These are phyloP conservation scores for Mucuna pruriens DNA, from an alignment of 306 rosid genomes.

Conservation along the genomic window DNA sequence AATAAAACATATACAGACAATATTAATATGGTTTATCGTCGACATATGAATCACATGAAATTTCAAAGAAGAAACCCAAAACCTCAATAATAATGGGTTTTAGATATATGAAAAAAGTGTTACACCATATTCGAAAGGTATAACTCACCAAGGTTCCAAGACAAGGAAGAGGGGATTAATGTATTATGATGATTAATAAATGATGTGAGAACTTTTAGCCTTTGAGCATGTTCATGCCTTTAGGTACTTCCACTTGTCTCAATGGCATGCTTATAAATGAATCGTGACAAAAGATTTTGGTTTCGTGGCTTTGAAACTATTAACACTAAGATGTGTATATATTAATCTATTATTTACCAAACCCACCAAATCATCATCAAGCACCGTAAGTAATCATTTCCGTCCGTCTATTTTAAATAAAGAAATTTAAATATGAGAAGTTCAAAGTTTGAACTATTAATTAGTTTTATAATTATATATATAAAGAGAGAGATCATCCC, in stretches of 20 bases:
- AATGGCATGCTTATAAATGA: not conserved
- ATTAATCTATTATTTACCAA: constrained; percentile 9
- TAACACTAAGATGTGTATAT: not conserved
- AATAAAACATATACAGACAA: not conserved
- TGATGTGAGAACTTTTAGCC: not conserved
- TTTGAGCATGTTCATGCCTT: constrained; percentile 23
- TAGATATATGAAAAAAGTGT: constrained; percentile 5
- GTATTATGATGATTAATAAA: not conserved
- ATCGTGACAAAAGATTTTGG: constrained; percentile 29
- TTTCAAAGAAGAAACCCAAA: not conserved
- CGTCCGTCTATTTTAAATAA: not conserved
- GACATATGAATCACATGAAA: not conserved
- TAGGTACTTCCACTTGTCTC: not conserved
- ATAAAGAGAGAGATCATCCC: not conserved
- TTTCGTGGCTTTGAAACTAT: not conserved
- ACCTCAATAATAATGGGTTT: not conserved
- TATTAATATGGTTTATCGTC: not conserved
- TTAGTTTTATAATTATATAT: not conserved
- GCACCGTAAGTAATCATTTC: not conserved
- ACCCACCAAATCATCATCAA: constrained; percentile 26
- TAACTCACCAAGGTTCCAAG: not conserved
- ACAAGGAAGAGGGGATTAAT: not conserved
- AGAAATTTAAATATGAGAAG: not conserved
- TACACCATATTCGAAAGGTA: not conserved
- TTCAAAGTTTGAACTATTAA: not conserved